Evolutionary conservation across 169 alveolate species (phyloP), one percentile per base, ranked within the genome.

Genomic region (Sarcocystis neurona): DNA sequence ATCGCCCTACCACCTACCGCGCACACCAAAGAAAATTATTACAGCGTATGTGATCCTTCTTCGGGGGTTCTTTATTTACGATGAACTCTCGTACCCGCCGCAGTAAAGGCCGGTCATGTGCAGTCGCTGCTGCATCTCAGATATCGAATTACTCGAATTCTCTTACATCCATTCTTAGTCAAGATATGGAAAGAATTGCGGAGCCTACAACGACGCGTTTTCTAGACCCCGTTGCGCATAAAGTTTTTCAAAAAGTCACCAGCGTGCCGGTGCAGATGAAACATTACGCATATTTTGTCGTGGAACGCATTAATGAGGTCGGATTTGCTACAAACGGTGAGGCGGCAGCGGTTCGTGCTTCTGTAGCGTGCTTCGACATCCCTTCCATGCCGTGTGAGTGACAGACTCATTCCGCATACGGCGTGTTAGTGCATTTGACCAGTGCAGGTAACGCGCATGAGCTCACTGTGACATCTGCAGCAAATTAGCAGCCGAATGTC

Each of bases 281-380:
- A 18, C 41, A 72, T 30, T 72, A 72, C 82, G 82, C 82, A n/a
- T 72, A 72, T 56, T 72, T 72, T 43, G 82, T 72, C 34, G 53
- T 37, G 32, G 56, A 37, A 48, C 39, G 82, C 20, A 43, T 72
- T 56, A 72, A 72, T 56, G 82, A 72, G 18, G 82, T 72, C 27
- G 82, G 82, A 8, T 72, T 72, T 56, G 82, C 82, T 32, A 72
- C 82, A 1, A 72, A 72, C 34, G 82, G 82, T 72, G 27, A 6
- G 82, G 23, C n/a, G n/a, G n/a, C n/a, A n/a, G n/a, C n/a, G n/a
- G n/a, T n/a, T n/a, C n/a, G n/a, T n/a, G n/a, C n/a, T n/a, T n/a
- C n/a, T n/a, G n/a, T n/a, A n/a, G n/a, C n/a, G n/a, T n/a, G n/a
- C n/a, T n/a, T n/a, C n/a, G n/a, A n/a, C n/a, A n/a, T n/a, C n/a